These are phyloP conservation scores for Pseudonitzschia multistriata DNA, from an alignment of 108 stramenopile species.

Conservation along the genomic window DNA sequence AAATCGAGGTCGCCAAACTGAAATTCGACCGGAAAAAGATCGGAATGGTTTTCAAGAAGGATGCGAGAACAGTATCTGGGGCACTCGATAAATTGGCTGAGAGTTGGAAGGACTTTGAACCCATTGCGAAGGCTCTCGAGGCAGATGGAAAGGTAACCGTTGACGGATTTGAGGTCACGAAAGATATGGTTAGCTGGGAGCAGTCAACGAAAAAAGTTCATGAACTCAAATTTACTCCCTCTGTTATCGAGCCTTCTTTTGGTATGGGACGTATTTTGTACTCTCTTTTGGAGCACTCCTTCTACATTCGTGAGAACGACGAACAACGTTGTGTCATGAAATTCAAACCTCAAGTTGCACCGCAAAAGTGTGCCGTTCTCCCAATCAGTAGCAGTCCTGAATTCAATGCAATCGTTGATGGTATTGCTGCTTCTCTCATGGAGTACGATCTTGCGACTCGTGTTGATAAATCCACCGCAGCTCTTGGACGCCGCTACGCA, in stretches of 20 bases:
- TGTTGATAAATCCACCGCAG: conserved; percentile 89
- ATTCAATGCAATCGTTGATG: conserved; percentile 80
- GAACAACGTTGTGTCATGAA: conserved; percentile 95
- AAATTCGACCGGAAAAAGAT: conserved; percentile 89
- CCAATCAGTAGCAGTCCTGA: conserved; percentile 85
- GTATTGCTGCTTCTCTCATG: conserved; percentile 78
- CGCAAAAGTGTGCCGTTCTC: conserved; percentile 96
- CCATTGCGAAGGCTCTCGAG: conserved; percentile 86
- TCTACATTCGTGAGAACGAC: conserved; percentile 91
- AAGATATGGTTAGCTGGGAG: conserved; percentile 90
- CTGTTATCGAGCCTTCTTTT: conserved; percentile 99
- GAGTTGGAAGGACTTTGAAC: conserved; percentile 88
- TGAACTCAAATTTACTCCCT: conserved; percentile 96
- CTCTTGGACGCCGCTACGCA: conserved; percentile 91
- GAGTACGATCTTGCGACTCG: conserved; percentile 82
- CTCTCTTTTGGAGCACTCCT: conserved; percentile 97
- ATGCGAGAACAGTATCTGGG: conserved; percentile 88
- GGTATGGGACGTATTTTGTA: conserved; percentile 99
- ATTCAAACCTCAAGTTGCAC: conserved; percentile 96
- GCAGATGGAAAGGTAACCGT: conserved; percentile 82
- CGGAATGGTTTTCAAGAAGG: conserved; percentile 89
- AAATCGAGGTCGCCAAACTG: conserved; percentile 84
- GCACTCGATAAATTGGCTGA: conserved; percentile 92
- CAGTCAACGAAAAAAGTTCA: conserved; percentile 87
- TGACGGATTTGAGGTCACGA: conserved; percentile 88